These are phyloP conservation scores for Herpetomonas tarakana DNA, from an alignment of 208 protist genomes.

Conservation along the genomic window DNA sequence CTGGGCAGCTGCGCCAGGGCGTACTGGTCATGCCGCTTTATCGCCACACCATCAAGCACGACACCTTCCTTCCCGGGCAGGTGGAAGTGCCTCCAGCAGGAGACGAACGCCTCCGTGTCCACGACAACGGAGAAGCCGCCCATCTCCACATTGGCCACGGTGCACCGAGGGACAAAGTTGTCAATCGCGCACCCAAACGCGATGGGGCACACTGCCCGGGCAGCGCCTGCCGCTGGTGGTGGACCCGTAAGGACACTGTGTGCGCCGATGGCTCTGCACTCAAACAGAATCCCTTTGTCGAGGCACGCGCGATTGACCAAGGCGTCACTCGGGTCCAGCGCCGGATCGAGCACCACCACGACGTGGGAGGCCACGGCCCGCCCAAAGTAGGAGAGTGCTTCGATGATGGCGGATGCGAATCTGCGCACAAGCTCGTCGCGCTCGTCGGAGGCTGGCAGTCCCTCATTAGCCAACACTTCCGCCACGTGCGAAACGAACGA, in stretches of 20 bases:
- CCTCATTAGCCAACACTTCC: slow-evolving; percentile 17
- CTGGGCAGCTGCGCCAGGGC: slow-evolving; percentile 27
- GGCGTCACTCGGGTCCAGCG: slow-evolving; percentile 29
- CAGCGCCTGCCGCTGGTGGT: too few species aligned
- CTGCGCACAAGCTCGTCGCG: slow-evolving; percentile 46
- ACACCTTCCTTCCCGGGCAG: slow-evolving; percentile 32
- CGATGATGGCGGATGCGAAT: slow-evolving; percentile 35
- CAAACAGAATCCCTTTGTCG: slow-evolving; percentile 34
- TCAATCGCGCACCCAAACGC: slow-evolving; percentile 69
- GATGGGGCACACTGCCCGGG: slow-evolving; percentile 23
- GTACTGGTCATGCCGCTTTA: slow-evolving; percentile 53
- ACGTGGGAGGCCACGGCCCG: slow-evolving; percentile 44
- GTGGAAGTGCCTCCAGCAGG: slow-evolving; percentile 34
- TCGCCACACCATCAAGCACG: slow-evolving; percentile 49
- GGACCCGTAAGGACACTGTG: not conserved
- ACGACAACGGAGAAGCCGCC: slow-evolving; percentile 51
- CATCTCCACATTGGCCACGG: slow-evolving; percentile 31
- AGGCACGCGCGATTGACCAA: slow-evolving; percentile 30
- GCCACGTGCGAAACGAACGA: slow-evolving; percentile 33
- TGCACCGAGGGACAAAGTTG: slow-evolving; percentile 52
- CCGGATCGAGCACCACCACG: slow-evolving; percentile 43
- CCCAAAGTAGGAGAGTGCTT: slow-evolving; percentile 39
- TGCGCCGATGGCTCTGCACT: slow-evolving; percentile 16
- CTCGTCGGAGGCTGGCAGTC: slow-evolving; percentile 25
- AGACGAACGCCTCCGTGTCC: slow-evolving; percentile 40